These are phyloP conservation scores for Chaetoscypha palmicola DNA, from an alignment of 2,329 filamentous ascomycete genomes.

Conservation along the genomic window DNA sequence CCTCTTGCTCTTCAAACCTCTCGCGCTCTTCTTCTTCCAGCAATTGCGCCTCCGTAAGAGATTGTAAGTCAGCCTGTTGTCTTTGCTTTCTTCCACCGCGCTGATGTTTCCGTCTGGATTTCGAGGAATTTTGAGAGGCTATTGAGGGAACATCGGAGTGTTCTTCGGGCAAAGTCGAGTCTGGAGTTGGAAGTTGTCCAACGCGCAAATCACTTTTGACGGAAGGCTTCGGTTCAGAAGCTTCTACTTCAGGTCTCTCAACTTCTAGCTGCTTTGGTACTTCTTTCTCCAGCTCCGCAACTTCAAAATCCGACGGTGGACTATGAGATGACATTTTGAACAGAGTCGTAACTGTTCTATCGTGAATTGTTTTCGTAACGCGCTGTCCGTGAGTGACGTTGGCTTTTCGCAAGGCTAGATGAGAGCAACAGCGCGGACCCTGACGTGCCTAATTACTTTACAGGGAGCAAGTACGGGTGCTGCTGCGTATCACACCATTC, in stretches of 20 bases:
- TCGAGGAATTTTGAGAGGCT: slow-evolving; percentile 6
- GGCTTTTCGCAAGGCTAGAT: too few species aligned
- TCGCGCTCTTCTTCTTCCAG: slow-evolving; percentile 9
- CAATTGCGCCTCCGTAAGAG: slow-evolving; percentile 5
- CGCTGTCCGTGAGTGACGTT: background rate
- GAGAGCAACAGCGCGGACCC: too few species aligned
- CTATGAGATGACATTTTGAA: slow-evolving; percentile 1
- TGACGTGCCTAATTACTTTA: too few species aligned
- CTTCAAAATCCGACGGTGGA: slow-evolving; percentile 2
- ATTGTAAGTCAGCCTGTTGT: slow-evolving; percentile 2
- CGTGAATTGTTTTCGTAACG: background rate
- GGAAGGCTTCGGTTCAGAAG: background rate
- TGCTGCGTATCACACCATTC: too few species aligned
- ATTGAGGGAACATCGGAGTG: slow-evolving; percentile 13
- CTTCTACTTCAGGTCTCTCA: background rate
- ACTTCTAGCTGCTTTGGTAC: background rate
- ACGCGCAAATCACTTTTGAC: background rate
- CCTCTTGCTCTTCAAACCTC: slow-evolving; percentile 4
- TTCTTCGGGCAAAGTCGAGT: slow-evolving; percentile 5
- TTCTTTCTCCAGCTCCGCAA: slow-evolving; percentile 2
- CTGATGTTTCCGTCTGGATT: slow-evolving; percentile 8
- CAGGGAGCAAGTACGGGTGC: too few species aligned
- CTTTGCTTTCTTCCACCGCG: slow-evolving; percentile 15
- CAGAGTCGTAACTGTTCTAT: background rate
- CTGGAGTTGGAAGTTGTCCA: slow-evolving; percentile 2